Conservation (phyloP, 2,329 filamentous ascomycete species). For the Lasiodiplodia theobromae region DNA sequence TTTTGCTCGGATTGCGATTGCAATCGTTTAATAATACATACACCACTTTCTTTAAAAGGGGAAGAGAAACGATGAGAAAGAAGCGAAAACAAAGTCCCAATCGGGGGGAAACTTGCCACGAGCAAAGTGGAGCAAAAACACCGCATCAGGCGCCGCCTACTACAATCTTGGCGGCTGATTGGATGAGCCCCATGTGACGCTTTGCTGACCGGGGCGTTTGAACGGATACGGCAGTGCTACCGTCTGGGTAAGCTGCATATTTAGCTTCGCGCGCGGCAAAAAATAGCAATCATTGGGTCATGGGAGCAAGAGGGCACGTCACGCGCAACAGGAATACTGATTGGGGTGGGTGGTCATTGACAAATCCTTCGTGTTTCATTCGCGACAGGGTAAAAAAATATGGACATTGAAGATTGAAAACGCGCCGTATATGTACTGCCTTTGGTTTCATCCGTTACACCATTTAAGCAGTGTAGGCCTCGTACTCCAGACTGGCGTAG, state of each 20-base stretch:
- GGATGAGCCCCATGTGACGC: not conserved
- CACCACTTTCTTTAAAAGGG: not conserved
- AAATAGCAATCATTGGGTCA: conserved; percentile 15
- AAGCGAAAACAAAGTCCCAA: not conserved
- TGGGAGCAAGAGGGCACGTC: not conserved
- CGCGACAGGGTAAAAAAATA: not conserved
- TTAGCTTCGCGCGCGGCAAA: not conserved
- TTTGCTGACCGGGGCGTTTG: not conserved
- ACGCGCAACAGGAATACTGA: not conserved
- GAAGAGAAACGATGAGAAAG: not conserved
- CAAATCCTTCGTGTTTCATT: conserved; percentile 6
- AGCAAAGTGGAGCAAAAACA: not conserved
- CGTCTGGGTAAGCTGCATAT: conserved; percentile 4
- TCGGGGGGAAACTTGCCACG: no score
- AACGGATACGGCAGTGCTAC: not conserved
- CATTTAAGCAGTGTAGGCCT: conserved; percentile 8
- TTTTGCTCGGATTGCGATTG: not conserved
- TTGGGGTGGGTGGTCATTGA: conserved; percentile 5
- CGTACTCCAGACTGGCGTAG: conserved; percentile 43
- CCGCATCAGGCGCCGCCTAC: not conserved
- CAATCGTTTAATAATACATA: conserved; percentile 1
- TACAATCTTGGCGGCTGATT: conserved; percentile 1
- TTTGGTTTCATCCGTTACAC: no score
- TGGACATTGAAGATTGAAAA: conserved; percentile 7
- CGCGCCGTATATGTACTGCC: not conserved